A percentile compares a stretch with the other conserved stretches of the same genome.
phyloP scores from a whole-genome alignment of 176 grass and related monocot species.

The Lolium rigidum region DNA sequence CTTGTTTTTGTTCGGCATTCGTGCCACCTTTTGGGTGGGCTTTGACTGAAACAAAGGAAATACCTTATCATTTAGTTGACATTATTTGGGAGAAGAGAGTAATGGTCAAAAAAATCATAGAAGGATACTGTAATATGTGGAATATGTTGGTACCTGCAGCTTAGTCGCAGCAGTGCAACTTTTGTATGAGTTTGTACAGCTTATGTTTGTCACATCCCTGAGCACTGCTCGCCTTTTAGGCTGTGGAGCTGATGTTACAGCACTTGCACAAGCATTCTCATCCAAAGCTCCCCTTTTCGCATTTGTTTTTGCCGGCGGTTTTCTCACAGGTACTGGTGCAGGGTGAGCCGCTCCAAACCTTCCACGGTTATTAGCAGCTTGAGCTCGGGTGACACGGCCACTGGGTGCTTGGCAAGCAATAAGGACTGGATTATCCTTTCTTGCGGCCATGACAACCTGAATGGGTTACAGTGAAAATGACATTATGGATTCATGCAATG shows the following conservation, averaged over 20 bases:
- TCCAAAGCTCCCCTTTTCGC: slow-evolving; percentile 57
- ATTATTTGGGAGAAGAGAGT: neutral
- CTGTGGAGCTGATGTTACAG: slow-evolving; percentile 37
- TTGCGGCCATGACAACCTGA: slow-evolving; percentile 52
- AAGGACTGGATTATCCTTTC: slow-evolving; percentile 51
- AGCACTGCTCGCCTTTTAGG: slow-evolving; percentile 60
- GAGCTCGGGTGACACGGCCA: slow-evolving; percentile 63
- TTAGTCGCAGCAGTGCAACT: slow-evolving; percentile 30
- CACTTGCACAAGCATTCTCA: slow-evolving; percentile 47
- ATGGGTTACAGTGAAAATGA: slow-evolving; percentile 16
- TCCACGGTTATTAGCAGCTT: slow-evolving; percentile 47
- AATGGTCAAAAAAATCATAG: slow-evolving; percentile 10
- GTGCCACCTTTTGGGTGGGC: slow-evolving; percentile 32
- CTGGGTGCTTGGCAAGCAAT: slow-evolving; percentile 36
- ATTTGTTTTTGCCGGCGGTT: slow-evolving; percentile 29
- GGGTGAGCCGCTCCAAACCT: slow-evolving; percentile 38
- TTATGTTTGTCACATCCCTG: slow-evolving; percentile 63
- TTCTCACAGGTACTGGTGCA: slow-evolving; percentile 34
- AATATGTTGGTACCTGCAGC: slow-evolving; percentile 55
- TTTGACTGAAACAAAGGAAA: slow-evolving; percentile 43
- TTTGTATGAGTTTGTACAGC: slow-evolving; percentile 38
- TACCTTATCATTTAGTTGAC: slow-evolving; percentile 15
- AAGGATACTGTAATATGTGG: slow-evolving; percentile 28
- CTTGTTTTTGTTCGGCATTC: slow-evolving; percentile 33
- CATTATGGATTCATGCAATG: neutral